Base-by-base conservation (phyloP, 108 stramenopile genomes). In the Epipyxis sp. region DNA sequence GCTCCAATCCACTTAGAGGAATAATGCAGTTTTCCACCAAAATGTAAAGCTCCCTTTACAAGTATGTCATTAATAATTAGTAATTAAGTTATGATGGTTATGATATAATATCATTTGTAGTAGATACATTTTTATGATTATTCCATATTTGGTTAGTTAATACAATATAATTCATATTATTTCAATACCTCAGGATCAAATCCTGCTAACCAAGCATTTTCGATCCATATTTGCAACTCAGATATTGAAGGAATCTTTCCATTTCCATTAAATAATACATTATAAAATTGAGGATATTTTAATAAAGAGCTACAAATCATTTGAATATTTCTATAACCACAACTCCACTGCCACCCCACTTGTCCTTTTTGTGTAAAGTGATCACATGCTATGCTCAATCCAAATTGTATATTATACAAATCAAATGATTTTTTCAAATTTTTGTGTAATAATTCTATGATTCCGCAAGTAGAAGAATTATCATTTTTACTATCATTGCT, bases 321-420 rank as follows among this genome's bases (percentile, higher is more conserved):
- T 82, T 84, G 83, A 30, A 84, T 81, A 59, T 84, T 84, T 30
- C 83, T 78, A 76, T 84, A 84, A 20, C 83, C 83, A 59, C 83
- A 84, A 42, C 81, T 82, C 50, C 82, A 84, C 40, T 77, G 39
- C 32, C 67, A 39, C 34, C 81, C 82, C 1, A 25, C 32, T 20
- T n/a, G 29, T 27, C 65, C 59, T 59, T 41, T 35, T 80, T 82
- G 82, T 1, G 80, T 81, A 25, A 42, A 80, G 57, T 82, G 82
- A 40, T 25, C 42, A n/a, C n/a, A n/a, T n/a, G n/a, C n/a, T n/a
- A n/a, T n/a, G n/a, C n/a, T n/a, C n/a, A n/a, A n/a, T n/a, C n/a
- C n/a, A n/a, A n/a, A n/a, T n/a, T n/a, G n/a, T n/a, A n/a, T n/a
- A n/a, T n/a, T n/a, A n/a, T n/a, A n/a, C n/a, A n/a, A n/a, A n/a